Base-by-base conservation (phyloP, 2,329 filamentous ascomycete genomes). In the Pseudogymnoascus sp. region DNA sequence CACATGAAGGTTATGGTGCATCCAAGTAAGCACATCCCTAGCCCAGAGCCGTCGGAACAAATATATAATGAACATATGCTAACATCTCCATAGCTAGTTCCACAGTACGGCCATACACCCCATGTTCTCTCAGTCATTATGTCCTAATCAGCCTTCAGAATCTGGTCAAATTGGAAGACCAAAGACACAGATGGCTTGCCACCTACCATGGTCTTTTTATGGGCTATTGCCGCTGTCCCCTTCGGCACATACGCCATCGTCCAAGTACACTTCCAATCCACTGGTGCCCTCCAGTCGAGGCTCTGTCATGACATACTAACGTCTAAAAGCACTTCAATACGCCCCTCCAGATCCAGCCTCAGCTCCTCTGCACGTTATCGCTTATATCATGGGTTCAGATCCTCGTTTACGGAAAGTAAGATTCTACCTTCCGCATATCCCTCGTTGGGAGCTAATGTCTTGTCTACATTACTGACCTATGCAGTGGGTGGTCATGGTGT, bases 131-230 rank as follows among this genome's bases (percentile, higher is more conserved):
- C 19, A 10, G 21, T 21, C 39, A 26, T 48, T 45, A 3, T 8
- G 8, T 48, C 8, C 39, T 48, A 48, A 48, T 21, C 13, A 48
- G n/a, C 30, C 30, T 26, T 13, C 18, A 65, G 63, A 63, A 84
- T 86, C 73, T 84, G 80, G 79, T 77, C 80, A 61, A 86, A 84
- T 67, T 85, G 80, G 77, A 74, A 76, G 18, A 76, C 73, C 10
- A 85, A 86, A 67, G 78, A 76, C 62, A 85, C 82, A 0, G 82
- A 85, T 37, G 83, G 83, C 2, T 71, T 86, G 2, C 83, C 83
- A 0, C 76, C 75, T 0, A 65, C 71, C 18, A 86, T 86, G 82
- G 79, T 85, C 74, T 80, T 85, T 63, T 69, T 85, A 1, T 86
- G 83, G 82, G 82, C 79, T n/a, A 67, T 76, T 30, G 74, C 71